Evolutionary conservation across 805 yeast genomes (phyloP).

Genomic region (Scheffersomyces spartinae): DNA sequence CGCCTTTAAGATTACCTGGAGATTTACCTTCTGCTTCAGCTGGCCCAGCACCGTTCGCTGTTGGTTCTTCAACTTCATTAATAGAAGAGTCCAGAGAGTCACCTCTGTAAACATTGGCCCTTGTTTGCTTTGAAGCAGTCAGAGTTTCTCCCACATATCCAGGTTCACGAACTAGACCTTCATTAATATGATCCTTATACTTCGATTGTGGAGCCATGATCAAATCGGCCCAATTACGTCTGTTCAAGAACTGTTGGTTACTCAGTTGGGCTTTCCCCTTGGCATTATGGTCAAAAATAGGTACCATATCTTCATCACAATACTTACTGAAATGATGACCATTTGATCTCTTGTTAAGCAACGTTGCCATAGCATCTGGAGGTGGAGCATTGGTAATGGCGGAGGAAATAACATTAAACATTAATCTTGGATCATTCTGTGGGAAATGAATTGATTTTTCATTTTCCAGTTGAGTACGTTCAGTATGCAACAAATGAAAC

Average conservation of each 20-base stretch:
- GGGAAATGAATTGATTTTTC: constrained; percentile 36
- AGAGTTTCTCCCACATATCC: no score
- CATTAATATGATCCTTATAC: constrained; percentile 7
- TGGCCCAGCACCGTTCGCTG: no score
- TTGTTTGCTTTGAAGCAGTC: no score
- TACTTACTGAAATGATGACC: constrained; percentile 53
- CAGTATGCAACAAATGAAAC: constrained; percentile 21
- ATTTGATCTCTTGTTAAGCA: constrained; percentile 56
- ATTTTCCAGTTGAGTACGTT: constrained; percentile 24
- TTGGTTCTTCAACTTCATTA: no score
- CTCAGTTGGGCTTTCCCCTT: constrained; percentile 32
- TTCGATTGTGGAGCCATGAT: constrained; percentile 35
- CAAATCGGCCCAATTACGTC: constrained; percentile 64
- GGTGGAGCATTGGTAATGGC: constrained; percentile 93
- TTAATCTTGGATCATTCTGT: constrained; percentile 59
- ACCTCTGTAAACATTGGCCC: no score
- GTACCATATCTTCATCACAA: constrained; percentile 76
- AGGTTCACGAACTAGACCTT: no score
- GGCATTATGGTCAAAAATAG: constrained; percentile 51
- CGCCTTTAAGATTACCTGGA: no score
- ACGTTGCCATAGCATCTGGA: constrained; percentile 70
- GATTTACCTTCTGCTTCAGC: no score
- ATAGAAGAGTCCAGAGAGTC: no score
- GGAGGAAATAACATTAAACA: constrained; percentile 76
- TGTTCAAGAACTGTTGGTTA: constrained; percentile 44